Evolutionary conservation across 139 green algal species (phyloP), one percentile per base, ranked within the genome.

Genomic region (Chlorokybus atmophyticus): DNA sequence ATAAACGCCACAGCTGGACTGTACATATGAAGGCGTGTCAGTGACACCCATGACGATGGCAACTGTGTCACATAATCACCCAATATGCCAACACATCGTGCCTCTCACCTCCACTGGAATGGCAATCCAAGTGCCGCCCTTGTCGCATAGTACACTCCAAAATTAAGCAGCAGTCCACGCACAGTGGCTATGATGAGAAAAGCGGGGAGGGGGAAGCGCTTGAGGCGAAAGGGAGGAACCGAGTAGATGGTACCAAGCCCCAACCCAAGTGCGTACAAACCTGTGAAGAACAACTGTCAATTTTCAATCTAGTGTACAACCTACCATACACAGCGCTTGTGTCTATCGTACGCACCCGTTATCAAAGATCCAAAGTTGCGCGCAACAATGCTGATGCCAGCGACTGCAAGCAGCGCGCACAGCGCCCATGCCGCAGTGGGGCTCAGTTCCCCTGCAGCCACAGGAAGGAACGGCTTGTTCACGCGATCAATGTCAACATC

Each of bases 151-250:
- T 95, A 96, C n/a, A 98, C 91, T 0, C 91, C 91, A 73, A 96
- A 98, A 71, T 98, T 98, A 17, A 98, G 80, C 54, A 98, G 75
- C 67, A 97, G 91, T 19, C 91, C 91, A 4, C 91, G 78, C 32
- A 98, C 76, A 6, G 77, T 93, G 48, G 90, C 90, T 39, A 98
- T 98, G 77, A 97, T 97, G 24, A 93, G 40, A 73, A 98, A 98
- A 0, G 90, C 90, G 3, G 87, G 75, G 1, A 97, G 60, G 3
- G 90, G 77, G 56, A 82, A 95, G 31, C 78, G 83, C 78, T 97
- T 97, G 17, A 98, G 79, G 7, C 87, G 78, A 24, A 98, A 59
- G 4, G 91, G 91, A 0, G 91, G 91, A 6, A 97, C 81, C 54
- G 73, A 87, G 82, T 98, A 98, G 7, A 97, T 71, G 17, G 89